Percentiles rank a stretch among this genome's conserved stretches.
These are phyloP conservation scores for Prinsepia uniflora DNA, from an alignment of 306 rosid species.

Conservation along the genomic window DNA sequence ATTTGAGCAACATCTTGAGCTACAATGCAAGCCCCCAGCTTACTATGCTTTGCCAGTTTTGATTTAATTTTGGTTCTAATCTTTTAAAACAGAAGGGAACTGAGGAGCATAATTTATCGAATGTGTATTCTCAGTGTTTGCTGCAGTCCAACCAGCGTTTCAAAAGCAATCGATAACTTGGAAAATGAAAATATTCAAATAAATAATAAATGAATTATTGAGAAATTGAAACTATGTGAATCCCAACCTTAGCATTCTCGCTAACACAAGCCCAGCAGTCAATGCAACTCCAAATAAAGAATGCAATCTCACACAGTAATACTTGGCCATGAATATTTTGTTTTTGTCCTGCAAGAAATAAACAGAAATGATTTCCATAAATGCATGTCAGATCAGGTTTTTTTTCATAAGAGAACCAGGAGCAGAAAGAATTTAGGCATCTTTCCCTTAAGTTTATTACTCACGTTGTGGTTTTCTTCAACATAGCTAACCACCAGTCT, in stretches of 20 bases:
- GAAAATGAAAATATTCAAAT: no score
- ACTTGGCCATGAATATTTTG: constrained; percentile 93
- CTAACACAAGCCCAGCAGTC: constrained; percentile 67
- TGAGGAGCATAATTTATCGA: no score
- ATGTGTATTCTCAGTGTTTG: no score
- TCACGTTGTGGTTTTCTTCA: constrained; percentile 68
- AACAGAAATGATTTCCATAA: neutral
- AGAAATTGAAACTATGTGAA: constrained; percentile 3
- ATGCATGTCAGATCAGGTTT: neutral
- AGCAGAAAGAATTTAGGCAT: neutral
- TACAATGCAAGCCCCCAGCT: no score
- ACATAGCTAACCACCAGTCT: constrained; percentile 61
- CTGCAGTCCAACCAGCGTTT: no score
- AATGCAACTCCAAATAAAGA: constrained; percentile 73
- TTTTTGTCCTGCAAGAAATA: constrained; percentile 53
- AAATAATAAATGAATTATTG: no score
- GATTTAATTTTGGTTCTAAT: no score
- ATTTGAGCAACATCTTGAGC: no score
- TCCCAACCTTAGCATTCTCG: constrained; percentile 38
- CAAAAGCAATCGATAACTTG: no score
- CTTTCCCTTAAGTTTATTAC: constrained; percentile 14
- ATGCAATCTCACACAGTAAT: constrained; percentile 83
- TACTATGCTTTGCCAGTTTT: no score
- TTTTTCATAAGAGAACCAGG: neutral
- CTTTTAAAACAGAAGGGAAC: no score